Evolutionary conservation across 2,329 filamentous ascomycete species (phyloP).

Genomic region (Ophiocordyceps camponoti-rufipedis): DNA sequence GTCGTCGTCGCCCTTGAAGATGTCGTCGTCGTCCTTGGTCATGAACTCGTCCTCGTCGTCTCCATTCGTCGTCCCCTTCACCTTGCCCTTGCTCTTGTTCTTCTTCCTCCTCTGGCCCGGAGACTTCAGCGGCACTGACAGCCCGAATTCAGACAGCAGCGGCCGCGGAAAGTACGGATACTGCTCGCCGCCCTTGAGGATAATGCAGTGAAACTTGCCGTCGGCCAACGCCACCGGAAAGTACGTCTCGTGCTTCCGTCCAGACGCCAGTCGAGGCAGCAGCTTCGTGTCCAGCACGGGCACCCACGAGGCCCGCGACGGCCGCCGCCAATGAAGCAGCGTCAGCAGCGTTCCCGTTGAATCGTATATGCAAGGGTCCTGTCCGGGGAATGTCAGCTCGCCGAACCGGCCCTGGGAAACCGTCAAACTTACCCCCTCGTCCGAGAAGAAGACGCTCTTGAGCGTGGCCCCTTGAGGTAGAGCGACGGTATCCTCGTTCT

Average conservation of each 20-base stretch:
- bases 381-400: not conserved
- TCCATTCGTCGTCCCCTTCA: conserved; percentile 10
- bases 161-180: conserved; percentile 88
- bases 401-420: not conserved
- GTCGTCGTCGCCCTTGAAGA: conserved; percentile 4
- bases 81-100: conserved; percentile 18
- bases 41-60: conserved; percentile 15
- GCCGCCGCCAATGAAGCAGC: conserved; percentile 76
- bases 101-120: conserved; percentile 13
- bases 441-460: conserved; percentile 79
- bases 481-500: conserved; percentile 83
- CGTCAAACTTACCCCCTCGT: conserved; percentile 50
- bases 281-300: conserved; percentile 80
- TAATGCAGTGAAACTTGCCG: conserved; percentile 93
- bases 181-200: conserved; percentile 85
- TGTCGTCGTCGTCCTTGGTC: conserved; percentile 17
- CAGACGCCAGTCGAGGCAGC: conserved; percentile 63
- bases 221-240: conserved; percentile 90
- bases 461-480: conserved; percentile 57
- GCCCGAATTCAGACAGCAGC: conserved; percentile 82
- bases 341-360: conserved; percentile 76
- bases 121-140: conserved; percentile 62
- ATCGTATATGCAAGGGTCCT: conserved; percentile 95
- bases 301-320: conserved; percentile 76
- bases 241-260: conserved; percentile 77